Base-by-base conservation (phyloP, 352 stramenopile species). In the Globisporangium lucens region DNA sequence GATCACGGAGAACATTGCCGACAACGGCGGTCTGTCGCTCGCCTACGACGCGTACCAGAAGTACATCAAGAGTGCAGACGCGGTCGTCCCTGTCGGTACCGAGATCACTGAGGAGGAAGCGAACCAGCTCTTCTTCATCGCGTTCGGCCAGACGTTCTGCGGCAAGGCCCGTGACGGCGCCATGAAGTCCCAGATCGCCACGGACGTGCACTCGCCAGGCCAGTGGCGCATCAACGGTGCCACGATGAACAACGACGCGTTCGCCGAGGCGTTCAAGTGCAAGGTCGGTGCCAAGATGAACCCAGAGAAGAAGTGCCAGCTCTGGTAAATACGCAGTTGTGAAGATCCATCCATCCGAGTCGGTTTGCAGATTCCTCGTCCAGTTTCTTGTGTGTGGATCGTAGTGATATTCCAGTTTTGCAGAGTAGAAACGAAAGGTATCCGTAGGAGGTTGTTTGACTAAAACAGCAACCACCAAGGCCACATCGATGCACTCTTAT, bases 1-100 rank as follows among this genome's bases (percentile, higher is more conserved):
- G 12, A 69, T 94, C 22, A 75, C 79, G 8, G 84, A 94, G 63
- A 92, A 90, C 62, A 91, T 93, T 51, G 86, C 86, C 41, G 86
- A 94, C 67, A 87, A 90, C 46, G 86, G 84, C 22, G 86, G 86
- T 4, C 30, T 93, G 6, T 63, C 67, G 15, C 66, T 94, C 17
- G 71, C 82, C 27, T 87, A 78, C 60, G 73, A 89, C 22, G 83
- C 86, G 30, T 93, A 74, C 79, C 68, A 74, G 27, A 71, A 74
- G 64, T 75, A 72, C 63, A 66, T 71, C n/a, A 63, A 69, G 53
- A 65, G 38, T 2, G 10, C 36, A 1, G 36, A 43, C 10, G 36
- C 10, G 10, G 36, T 43, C 10, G 12, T 43, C 1, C 36, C 36
- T 5, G 10, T 10, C 10, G 36, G 36, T 17, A 43, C 36, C 27